These are phyloP conservation scores for Colletotrichum eremochloae DNA, from an alignment of 2,329 filamentous ascomycete species.

Conservation along the genomic window DNA sequence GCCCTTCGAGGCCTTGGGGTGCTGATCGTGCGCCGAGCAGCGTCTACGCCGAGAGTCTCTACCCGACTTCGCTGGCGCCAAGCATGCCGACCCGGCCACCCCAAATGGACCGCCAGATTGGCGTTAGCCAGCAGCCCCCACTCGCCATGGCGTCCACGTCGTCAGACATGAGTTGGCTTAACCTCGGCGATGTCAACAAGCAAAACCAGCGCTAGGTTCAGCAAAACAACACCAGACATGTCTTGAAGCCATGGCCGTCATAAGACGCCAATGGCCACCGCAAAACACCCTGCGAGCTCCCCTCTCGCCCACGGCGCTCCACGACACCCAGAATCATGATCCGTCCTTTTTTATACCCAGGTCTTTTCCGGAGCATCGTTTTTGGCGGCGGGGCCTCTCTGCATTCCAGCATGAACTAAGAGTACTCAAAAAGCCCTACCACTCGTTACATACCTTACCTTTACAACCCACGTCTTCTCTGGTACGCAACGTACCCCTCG, in stretches of 20 bases:
- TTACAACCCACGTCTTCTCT: slow-evolving; percentile 24
- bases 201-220: slow-evolving; percentile 22
- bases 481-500: slow-evolving; percentile 7
- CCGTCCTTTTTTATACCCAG: slow-evolving; percentile 44
- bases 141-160: slow-evolving; percentile 63
- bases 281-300: slow-evolving; percentile 28
- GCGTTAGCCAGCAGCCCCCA: slow-evolving; percentile 63
- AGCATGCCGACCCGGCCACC: slow-evolving; percentile 51
- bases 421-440: slow-evolving; percentile 42
- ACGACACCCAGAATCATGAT: slow-evolving; percentile 44
- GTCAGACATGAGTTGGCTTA: slow-evolving; percentile 85
- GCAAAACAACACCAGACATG: slow-evolving; percentile 9
- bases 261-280: slow-evolving; percentile 35
- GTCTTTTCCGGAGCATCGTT: slow-evolving; percentile 44
- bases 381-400: slow-evolving; percentile 34
- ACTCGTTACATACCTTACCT: slow-evolving; percentile 37
- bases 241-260: slow-evolving; percentile 37
- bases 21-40: slow-evolving; percentile 65
- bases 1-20: slow-evolving; percentile 61
- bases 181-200: slow-evolving; percentile 67
- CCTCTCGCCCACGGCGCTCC: slow-evolving; percentile 40
- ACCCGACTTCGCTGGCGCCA: slow-evolving; percentile 57
- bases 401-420: slow-evolving; percentile 41
- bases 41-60: slow-evolving; percentile 62
- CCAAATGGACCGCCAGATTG: slow-evolving; percentile 47